A percentile compares a stretch with the other conserved stretches of the same genome.
These are phyloP conservation scores for Barbarea vulgaris DNA, from an alignment of 345 rosid genomes.

Conservation along the genomic window DNA sequence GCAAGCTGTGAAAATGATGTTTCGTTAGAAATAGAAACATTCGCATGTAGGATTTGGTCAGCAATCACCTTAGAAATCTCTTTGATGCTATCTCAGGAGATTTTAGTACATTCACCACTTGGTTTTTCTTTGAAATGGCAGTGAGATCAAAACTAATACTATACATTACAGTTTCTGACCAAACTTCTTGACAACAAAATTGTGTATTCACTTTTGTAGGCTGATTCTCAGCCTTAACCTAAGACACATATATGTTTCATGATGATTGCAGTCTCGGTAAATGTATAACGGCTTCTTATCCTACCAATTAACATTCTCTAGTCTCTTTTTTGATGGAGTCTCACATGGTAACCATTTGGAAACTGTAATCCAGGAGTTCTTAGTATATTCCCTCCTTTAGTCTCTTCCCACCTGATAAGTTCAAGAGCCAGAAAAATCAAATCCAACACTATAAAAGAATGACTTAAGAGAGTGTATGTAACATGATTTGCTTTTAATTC, in stretches of 20 bases:
- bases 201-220: too few relatives aligned
- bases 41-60: neutral
- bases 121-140: slow-evolving; percentile 11
- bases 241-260: too few relatives aligned
- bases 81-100: slow-evolving; percentile 26
- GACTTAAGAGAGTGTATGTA: neutral
- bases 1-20: neutral
- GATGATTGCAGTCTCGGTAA: too few relatives aligned
- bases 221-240: slow-evolving; percentile 27
- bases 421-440: slow-evolving; percentile 23
- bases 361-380: slow-evolving; percentile 93
- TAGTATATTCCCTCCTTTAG: slow-evolving; percentile 72
- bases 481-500: neutral
- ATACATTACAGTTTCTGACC: slow-evolving; percentile 34
- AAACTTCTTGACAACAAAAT: slow-evolving; percentile 28
- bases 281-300: neutral
- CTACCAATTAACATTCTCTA: slow-evolving; percentile 13
- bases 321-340: slow-evolving; percentile 48
- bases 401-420: slow-evolving; percentile 64
- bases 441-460: neutral
- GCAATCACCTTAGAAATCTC: slow-evolving; percentile 3
- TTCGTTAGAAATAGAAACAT: neutral
- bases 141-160: slow-evolving; percentile 22
- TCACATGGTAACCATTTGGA: slow-evolving; percentile 80
- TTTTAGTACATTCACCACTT: neutral